phyloP scores from a whole-genome alignment of 1,139 yeast species.

The Geotrichum reessii region DNA sequence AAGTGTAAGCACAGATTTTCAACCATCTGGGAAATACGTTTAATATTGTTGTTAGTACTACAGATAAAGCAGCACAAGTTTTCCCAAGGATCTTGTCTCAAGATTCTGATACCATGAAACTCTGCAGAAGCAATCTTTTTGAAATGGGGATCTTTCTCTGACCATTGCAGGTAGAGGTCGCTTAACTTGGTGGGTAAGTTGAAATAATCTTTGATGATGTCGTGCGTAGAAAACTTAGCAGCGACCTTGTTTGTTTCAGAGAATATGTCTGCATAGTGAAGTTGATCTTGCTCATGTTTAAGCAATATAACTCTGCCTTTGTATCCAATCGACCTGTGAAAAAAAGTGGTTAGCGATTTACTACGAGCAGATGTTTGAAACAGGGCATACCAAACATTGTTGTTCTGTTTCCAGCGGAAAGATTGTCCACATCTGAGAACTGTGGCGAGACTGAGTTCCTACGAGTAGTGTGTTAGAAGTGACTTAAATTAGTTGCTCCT shows the following conservation, averaged over 20 bases:
- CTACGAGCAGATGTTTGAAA: background rate
- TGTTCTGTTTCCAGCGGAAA: slow-evolving; percentile 35
- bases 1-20: slow-evolving; percentile 66
- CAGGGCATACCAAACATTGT: slow-evolving; percentile 20
- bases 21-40: slow-evolving; percentile 91
- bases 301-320: slow-evolving; percentile 36
- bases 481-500: background rate
- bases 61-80: slow-evolving; percentile 84
- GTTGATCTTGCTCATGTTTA: slow-evolving; percentile 31
- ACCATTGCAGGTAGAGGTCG: slow-evolving; percentile 59
- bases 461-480: background rate
- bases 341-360: slow-evolving; percentile 1
- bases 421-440: slow-evolving; percentile 83
- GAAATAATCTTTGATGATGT: slow-evolving; percentile 61
- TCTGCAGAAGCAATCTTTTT: slow-evolving; percentile 31
- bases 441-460: slow-evolving; percentile 18
- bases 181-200: slow-evolving; percentile 52
- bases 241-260: slow-evolving; percentile 13
- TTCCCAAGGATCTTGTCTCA: slow-evolving; percentile 97
- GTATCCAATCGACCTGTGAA: slow-evolving; percentile 35
- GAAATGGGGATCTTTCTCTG: slow-evolving; percentile 48
- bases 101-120: slow-evolving; percentile 70
- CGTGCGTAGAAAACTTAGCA: slow-evolving; percentile 30
- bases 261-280: slow-evolving; percentile 33
- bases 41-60: slow-evolving; percentile 91